Evolutionary conservation across 2,329 filamentous ascomycete species (phyloP).

Genomic region (Verticillium klebahnii): DNA sequence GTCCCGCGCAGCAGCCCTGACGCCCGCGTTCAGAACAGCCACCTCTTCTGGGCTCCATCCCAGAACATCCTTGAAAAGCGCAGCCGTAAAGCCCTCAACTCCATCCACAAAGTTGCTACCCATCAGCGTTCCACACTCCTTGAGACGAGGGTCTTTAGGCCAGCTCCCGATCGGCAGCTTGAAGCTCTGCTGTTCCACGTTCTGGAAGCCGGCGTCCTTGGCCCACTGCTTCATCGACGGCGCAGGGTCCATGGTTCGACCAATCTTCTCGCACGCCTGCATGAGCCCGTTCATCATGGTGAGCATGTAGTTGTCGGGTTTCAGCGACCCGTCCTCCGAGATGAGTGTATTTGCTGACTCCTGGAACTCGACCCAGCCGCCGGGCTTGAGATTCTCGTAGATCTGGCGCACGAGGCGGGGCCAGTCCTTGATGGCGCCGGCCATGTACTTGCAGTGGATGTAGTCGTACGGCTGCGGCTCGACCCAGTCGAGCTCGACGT

Average conservation of each 20-base stretch:
- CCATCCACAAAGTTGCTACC: constrained; percentile 15
- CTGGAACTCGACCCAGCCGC: constrained; percentile 6
- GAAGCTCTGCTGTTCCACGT: constrained; percentile 20
- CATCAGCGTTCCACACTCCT: constrained; percentile 28
- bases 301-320: constrained; percentile 2
- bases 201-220: constrained; percentile 24
- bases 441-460: constrained; percentile 19
- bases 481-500: constrained; percentile 34
- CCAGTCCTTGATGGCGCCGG: constrained; percentile 25
- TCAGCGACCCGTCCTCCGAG: constrained; percentile 3
- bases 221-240: constrained; percentile 16
- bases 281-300: constrained; percentile 18
- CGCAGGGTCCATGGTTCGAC: constrained; percentile 23
- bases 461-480: constrained; percentile 3
- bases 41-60: constrained; percentile 20
- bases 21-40: constrained; percentile 17
- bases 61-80: constrained; percentile 22
- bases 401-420: constrained; percentile 6
- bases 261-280: constrained; percentile 20
- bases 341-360: constrained; percentile 5
- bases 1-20: constrained; percentile 20
- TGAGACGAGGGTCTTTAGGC: constrained; percentile 34
- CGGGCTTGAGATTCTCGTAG: constrained; percentile 5
- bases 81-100: constrained; percentile 15
- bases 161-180: constrained; percentile 27